Conservation (phyloP, 352 stramenopile species). For the Phytopythium mirpurense region DNA sequence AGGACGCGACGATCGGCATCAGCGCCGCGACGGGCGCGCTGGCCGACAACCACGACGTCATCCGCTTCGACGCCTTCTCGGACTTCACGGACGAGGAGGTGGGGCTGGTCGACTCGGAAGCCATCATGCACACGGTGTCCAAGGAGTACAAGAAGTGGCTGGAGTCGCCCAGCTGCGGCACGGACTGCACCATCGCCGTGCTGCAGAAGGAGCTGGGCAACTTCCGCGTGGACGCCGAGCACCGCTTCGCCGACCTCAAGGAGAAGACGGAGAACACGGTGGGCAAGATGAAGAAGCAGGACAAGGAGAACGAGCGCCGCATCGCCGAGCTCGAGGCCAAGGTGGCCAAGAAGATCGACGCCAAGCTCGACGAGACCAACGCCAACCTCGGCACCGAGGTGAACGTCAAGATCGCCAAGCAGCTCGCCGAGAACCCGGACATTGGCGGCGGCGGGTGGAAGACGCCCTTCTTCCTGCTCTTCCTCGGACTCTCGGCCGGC, state of each 20-base stretch:
- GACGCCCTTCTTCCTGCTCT: slow-evolving; percentile 68
- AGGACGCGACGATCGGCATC: slow-evolving; percentile 58
- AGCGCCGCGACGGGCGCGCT: slow-evolving; percentile 70
- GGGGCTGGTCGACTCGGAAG: slow-evolving; percentile 50
- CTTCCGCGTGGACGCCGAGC: slow-evolving; percentile 76
- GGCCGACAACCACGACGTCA: slow-evolving; percentile 85
- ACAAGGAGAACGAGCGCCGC: slow-evolving; percentile 70
- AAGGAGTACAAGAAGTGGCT: slow-evolving; percentile 85
- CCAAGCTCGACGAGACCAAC: slow-evolving; percentile 53
- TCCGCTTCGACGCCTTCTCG: slow-evolving; percentile 67
- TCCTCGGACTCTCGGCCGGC: slow-evolving; percentile 45
- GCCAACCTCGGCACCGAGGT: slow-evolving; percentile 50
- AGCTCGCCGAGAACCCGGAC: slow-evolving; percentile 64
- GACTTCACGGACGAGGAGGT: slow-evolving; percentile 44
- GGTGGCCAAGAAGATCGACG: slow-evolving; percentile 56
- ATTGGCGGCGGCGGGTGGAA: slow-evolving; percentile 67
- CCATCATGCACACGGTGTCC: slow-evolving; percentile 73
- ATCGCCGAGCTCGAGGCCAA: slow-evolving; percentile 68
- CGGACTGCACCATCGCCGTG: slow-evolving; percentile 70
- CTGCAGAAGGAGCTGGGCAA: slow-evolving; percentile 77
- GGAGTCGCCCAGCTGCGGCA: slow-evolving; percentile 69
- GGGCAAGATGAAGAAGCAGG: slow-evolving; percentile 64
- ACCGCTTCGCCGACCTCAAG: slow-evolving; percentile 79
- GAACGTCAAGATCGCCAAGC: slow-evolving; percentile 74
- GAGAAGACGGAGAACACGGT: slow-evolving; percentile 85